Conservation (phyloP, 768 basidiomycete species). For the Russula earlei region DNA sequence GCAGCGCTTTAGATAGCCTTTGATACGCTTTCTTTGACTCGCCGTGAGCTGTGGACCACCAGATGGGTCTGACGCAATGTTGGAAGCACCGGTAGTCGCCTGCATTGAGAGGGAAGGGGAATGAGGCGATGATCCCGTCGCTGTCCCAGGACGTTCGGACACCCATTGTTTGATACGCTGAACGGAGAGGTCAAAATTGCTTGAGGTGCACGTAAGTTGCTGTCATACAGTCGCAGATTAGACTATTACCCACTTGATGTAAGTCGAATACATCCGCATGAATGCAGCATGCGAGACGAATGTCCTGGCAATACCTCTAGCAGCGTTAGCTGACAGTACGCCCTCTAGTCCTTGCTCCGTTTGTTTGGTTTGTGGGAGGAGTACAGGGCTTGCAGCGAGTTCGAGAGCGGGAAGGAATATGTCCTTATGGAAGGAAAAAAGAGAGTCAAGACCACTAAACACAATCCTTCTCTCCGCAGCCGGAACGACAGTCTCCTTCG, state of each 20-base stretch:
- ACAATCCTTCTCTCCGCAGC: slow-evolving; percentile 80
- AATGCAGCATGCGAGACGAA: slow-evolving; percentile 94
- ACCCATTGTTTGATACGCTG: slow-evolving; percentile 85
- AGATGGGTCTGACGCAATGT: slow-evolving; percentile 27
- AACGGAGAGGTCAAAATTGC: slow-evolving; percentile 91
- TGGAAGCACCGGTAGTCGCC: slow-evolving; percentile 30
- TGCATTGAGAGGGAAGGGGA: slow-evolving; percentile 49
- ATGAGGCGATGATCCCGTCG: slow-evolving; percentile 32
- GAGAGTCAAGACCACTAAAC: slow-evolving; percentile 80
- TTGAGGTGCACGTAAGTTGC: slow-evolving; percentile 26
- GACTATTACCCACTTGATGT: slow-evolving; percentile 72
- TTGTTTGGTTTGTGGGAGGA: slow-evolving; percentile 38
- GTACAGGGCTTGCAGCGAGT: slow-evolving; percentile 58
- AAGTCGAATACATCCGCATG: slow-evolving; percentile 98
- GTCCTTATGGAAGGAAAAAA: slow-evolving; percentile 87
- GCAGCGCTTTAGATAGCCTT: slow-evolving; percentile 82
- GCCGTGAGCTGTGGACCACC: slow-evolving; percentile 54
- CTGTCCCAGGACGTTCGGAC: slow-evolving; percentile 39
- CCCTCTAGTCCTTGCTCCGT: slow-evolving; percentile 59
- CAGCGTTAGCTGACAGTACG: slow-evolving; percentile 61
- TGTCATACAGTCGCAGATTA: not conserved
- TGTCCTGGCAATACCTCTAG: slow-evolving; percentile 74
- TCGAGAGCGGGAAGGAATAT: slow-evolving; percentile 91
- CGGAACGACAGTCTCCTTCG: slow-evolving; percentile 81
- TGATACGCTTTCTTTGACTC: slow-evolving; percentile 82